Evolutionary conservation across 225 moss, liverwort and hornwort species (phyloP).

Genomic region (Lunularia cruciata): DNA sequence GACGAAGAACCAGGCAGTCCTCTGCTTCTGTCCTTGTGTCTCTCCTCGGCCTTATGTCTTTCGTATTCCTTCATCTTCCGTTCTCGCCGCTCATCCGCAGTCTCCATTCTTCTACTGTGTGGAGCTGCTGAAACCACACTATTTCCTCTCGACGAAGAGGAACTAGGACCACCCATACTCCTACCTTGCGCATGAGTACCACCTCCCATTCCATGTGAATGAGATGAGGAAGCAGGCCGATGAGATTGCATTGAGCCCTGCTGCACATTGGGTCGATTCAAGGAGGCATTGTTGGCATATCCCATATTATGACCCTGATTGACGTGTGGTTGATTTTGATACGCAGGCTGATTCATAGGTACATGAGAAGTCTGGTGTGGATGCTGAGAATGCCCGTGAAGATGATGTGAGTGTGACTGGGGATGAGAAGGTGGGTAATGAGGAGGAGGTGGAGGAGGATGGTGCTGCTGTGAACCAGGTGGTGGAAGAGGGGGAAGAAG

Average conservation of each 20-base stretch:
- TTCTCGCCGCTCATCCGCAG: constrained; percentile 84
- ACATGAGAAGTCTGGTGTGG: constrained; percentile 25
- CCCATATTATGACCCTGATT: constrained; percentile 32
- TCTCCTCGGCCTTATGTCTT: constrained; percentile 74
- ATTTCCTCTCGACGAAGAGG: constrained; percentile 31
- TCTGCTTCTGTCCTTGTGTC: constrained; percentile 46
- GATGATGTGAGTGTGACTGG: constrained; percentile 19
- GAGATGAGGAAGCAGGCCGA: constrained; percentile 29
- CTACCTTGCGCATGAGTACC: constrained; percentile 1
- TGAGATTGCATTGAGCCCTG: constrained; percentile 31
- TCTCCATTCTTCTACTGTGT: constrained; percentile 71
- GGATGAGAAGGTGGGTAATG: constrained; percentile 26
- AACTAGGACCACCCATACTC: constrained; percentile 13
- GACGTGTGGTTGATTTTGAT: constrained; percentile 11
- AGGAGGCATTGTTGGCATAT: constrained; percentile 8
- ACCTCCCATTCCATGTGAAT: constrained; percentile 27
- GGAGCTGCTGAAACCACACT: constrained; percentile 22
- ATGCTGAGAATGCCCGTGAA: constrained; percentile 18
- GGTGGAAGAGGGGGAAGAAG: constrained; percentile 27
- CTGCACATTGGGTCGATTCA: constrained; percentile 31
- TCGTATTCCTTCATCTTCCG: constrained; percentile 88
- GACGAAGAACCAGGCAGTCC: constrained; percentile 44
- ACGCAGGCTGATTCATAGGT: constrained; percentile 28
- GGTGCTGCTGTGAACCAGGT: constrained; percentile 29
- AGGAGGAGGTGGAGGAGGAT: constrained; percentile 34